Evolutionary conservation across 371 early-diverging fungal species (phyloP).

Genomic region (Mucor velutinosus): DNA sequence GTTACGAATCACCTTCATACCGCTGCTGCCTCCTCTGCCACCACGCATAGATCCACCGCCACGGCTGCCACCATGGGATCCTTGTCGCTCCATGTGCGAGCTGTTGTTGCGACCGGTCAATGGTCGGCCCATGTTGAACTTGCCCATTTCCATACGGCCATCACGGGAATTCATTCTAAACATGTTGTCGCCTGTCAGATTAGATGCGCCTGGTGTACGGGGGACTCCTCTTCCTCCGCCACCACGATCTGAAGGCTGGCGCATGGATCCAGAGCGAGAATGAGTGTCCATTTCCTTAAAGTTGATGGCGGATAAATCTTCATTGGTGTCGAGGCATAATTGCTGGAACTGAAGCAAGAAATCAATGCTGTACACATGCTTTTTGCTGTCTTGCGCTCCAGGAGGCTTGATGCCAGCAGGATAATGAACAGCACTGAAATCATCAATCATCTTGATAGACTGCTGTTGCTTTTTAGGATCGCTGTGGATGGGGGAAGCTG

Average conservation of each 20-base stretch:
- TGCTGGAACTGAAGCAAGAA: constrained; percentile 82
- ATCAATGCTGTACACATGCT: constrained; percentile 61
- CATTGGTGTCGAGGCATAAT: constrained; percentile 67
- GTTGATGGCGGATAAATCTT: constrained; percentile 61
- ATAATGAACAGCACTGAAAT: constrained; percentile 39
- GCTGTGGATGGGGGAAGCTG: constrained; percentile 18
- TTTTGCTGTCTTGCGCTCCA: constrained; percentile 26
- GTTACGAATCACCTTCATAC: constrained; percentile 44
- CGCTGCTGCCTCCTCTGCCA: constrained; percentile 43
- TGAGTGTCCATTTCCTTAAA: background rate
- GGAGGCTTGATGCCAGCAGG: constrained; percentile 41
- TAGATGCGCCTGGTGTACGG: constrained; percentile 38
- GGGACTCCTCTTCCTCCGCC: constrained; percentile 47
- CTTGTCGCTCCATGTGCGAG: constrained; percentile 41
- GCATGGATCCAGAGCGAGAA: constrained; percentile 28
- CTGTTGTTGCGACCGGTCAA: constrained; percentile 53
- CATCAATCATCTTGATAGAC: constrained; percentile 21
- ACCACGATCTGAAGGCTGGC: constrained; percentile 61
- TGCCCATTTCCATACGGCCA: constrained; percentile 53
- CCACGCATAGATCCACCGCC: constrained; percentile 21
- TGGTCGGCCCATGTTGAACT: constrained; percentile 51
- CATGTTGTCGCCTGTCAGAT: constrained; percentile 43
- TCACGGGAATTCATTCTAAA: constrained; percentile 49
- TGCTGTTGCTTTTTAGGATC: constrained; percentile 9
- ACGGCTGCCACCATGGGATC: constrained; percentile 34